Evolutionary conservation across 116 monocot genomes (phyloP), one percentile per base, ranked within the genome.

Genomic region (Dioscorea cayenensis): DNA sequence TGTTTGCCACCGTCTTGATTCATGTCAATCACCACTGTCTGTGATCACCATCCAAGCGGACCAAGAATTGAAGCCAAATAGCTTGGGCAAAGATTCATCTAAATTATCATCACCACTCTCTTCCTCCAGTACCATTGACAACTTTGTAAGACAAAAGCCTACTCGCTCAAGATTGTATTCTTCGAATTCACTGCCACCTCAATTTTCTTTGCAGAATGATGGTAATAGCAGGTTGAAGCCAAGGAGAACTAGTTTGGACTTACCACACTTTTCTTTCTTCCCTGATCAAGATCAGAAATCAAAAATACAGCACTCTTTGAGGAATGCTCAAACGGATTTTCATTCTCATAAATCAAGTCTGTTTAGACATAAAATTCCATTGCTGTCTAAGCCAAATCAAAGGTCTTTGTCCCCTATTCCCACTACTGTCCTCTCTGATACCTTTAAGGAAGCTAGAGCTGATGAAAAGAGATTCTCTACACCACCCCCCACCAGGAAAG

Each of bases 401-500:
- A 84, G 95, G 38, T 83, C 89, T 49, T 9, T 72, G 36, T 99
- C 94, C 6, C 99, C 94, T 22, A 72, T 84, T 63, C 99, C 89
- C 0, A 49, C 78, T 29, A 78, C 78, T 8, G 36, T 71, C 28
- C 65, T 91, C 29, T 84, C 90, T 8, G 86, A 94, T 60, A 74
- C 69, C 23, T 99, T 99, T 37, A 83, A 79, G 69, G 91, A 89
- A 71, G 94, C 94, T 18, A 78, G 72, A 51, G 71, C 71, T 7
- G 69, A 79, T 14, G 68, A 74, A 13, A 99, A 79, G 82, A 81
- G 94, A 69, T 99, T 99, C 76, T 91, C 94, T 64, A 89, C 99
- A 11, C 94, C 99, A 4, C 75, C 75, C 6, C 89, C 85, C 8
- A 51, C 72, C 18, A 75, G 89, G 73, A 84, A 80, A 70, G 65